A percentile compares a stretch with the other conserved stretches of the same genome.
Evolutionary conservation across 345 rosid genomes (phyloP).

Genomic region (Brassica incana): DNA sequence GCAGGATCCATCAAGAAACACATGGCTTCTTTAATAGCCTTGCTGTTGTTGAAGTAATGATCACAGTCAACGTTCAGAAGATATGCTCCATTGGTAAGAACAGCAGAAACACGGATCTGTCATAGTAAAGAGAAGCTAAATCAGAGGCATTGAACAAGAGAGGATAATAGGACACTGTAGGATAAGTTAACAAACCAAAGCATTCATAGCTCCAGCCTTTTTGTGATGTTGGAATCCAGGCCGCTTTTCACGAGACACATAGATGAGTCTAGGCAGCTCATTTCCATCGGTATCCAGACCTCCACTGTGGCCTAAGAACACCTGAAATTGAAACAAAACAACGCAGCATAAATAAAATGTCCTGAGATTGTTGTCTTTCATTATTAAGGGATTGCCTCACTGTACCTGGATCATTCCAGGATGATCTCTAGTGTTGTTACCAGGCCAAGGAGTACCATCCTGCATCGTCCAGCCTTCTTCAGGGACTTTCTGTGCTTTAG

Average conservation of each 20-base stretch:
- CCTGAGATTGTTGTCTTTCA: neutral
- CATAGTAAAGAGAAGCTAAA: conserved; percentile 30
- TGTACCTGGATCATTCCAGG: conserved; percentile 98
- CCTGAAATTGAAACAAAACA: conserved; percentile 45
- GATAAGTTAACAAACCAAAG: conserved; percentile 65
- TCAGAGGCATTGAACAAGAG: conserved; percentile 22
- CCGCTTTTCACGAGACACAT: conserved; percentile 99
- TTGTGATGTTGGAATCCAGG: conserved; percentile 99
- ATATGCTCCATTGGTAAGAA: conserved; percentile 96
- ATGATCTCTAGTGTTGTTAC: conserved; percentile 97
- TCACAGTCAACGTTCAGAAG: conserved; percentile 98
- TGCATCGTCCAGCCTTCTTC: conserved; percentile 99
- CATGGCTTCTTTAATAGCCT: conserved; percentile 99
- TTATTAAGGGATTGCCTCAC: neutral
- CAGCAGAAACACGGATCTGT: conserved; percentile 99
- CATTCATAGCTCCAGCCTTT: conserved; percentile 99
- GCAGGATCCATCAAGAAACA: conserved; percentile 99
- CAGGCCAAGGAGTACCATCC: conserved; percentile 99
- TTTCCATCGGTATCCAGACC: conserved; percentile 98
- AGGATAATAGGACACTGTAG: neutral
- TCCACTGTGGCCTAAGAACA: conserved; percentile 97
- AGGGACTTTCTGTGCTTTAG: conserved; percentile 97
- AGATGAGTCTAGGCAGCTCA: conserved; percentile 97
- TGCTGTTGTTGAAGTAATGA: conserved; percentile 99
- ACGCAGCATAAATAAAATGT: neutral